phyloP scores from a whole-genome alignment of 2,329 filamentous ascomycete genomes.

The Huntiella omanensis region DNA sequence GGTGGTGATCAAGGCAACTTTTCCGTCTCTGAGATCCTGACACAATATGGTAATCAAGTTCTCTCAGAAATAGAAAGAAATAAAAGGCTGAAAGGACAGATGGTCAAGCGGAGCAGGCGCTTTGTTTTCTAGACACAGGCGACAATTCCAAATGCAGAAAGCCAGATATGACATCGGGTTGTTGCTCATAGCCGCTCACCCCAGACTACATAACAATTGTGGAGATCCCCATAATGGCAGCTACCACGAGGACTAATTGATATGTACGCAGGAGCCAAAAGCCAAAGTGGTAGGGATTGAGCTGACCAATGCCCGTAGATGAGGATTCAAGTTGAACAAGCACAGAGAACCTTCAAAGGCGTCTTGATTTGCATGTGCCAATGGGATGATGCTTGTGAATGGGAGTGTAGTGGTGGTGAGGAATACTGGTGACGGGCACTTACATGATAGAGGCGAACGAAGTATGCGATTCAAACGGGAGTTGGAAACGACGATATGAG shows the following conservation, averaged over 20 bases:
- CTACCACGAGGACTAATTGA: too few relatives aligned
- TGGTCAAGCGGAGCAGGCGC: not conserved
- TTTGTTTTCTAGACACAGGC: not conserved
- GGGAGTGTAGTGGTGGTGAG: not conserved
- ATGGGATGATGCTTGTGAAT: not conserved
- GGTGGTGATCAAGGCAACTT: not conserved
- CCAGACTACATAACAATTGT: not conserved
- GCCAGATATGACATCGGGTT: conserved; percentile 1
- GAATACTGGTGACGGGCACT: not conserved
- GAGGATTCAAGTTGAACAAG: too few relatives aligned
- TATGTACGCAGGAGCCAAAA: not conserved
- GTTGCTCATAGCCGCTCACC: not conserved
- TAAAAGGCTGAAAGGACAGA: not conserved
- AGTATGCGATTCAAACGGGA: not conserved
- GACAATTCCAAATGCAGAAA: not conserved
- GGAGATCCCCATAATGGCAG: not conserved
- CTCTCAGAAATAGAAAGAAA: not conserved
- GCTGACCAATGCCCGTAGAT: not conserved
- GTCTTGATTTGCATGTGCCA: not conserved
- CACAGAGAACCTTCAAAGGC: too few relatives aligned
- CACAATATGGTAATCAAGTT: not conserved
- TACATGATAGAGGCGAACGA: not conserved
- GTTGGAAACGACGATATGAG: not conserved
- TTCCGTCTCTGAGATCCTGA: not conserved
- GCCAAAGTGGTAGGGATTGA: not conserved